phyloP scores from a whole-genome alignment of 306 rosid genomes.

The Leucaena leucocephala region DNA sequence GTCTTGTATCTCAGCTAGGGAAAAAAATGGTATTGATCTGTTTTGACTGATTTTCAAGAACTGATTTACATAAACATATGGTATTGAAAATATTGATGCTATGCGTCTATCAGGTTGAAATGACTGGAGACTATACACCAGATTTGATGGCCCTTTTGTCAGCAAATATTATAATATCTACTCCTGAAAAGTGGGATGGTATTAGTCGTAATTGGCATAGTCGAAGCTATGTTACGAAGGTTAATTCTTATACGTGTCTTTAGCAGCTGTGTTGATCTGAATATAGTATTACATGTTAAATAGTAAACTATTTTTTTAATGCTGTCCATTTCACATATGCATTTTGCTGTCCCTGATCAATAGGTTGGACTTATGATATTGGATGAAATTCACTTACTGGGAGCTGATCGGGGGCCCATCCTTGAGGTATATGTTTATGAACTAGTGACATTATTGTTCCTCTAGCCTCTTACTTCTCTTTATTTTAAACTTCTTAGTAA shows the following conservation, averaged over 20 bases:
- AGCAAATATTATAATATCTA: conserved; percentile 89
- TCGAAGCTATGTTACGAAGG: conserved; percentile 95
- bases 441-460: conserved; percentile 14
- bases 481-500: neutral
- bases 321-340: conserved; percentile 33
- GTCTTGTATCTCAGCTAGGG: conserved; percentile 82
- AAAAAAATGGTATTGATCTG: conserved; percentile 70
- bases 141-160: conserved; percentile 92
- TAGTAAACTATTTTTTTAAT: conserved; percentile 8
- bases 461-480: conserved; percentile 24
- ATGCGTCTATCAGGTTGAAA: conserved; percentile 74
- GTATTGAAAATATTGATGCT: conserved; percentile 31
- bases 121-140: conserved; percentile 98
- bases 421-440: conserved; percentile 74
- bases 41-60: neutral
- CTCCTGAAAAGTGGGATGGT: conserved; percentile 99
- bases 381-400: conserved; percentile 97
- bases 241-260: conserved; percentile 35
- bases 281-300: conserved; percentile 1
- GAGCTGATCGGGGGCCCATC: conserved; percentile 99
- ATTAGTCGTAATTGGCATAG: conserved; percentile 99
- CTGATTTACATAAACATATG: conserved; percentile 11
- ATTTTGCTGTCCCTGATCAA: conserved; percentile 36
- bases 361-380: conserved; percentile 93
- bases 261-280: conserved; percentile 9